Evolutionary conservation across 2,329 filamentous ascomycete species (phyloP).

Genomic region (Alternaria longipes): DNA sequence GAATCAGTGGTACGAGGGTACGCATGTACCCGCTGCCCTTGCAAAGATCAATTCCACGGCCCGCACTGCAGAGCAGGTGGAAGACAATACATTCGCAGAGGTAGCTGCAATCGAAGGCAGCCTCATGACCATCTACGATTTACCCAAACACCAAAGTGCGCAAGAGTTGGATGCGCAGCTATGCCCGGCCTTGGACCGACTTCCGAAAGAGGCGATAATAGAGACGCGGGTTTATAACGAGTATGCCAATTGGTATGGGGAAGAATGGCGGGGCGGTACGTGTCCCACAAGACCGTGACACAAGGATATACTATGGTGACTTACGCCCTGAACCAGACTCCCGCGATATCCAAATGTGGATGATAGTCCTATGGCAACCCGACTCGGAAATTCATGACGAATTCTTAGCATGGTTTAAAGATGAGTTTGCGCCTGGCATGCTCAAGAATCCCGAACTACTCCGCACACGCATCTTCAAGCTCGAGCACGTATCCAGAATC

Average conservation of each 20-base stretch:
- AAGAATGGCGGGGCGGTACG: constrained; percentile 24
- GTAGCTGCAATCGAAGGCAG: constrained; percentile 17
- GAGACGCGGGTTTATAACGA: constrained; percentile 20
- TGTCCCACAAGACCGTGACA: background rate
- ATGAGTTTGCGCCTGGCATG: constrained; percentile 25
- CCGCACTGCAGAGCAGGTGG: constrained; percentile 14
- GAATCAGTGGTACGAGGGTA: constrained; percentile 19
- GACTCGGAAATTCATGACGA: constrained; percentile 16
- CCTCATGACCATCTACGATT: constrained; percentile 24
- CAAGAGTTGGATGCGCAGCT: constrained; percentile 19
- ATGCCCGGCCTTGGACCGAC: constrained; percentile 1
- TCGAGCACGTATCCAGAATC: constrained; percentile 20
- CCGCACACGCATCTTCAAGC: constrained; percentile 22
- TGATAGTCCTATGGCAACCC: constrained; percentile 25
- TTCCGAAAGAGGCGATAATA: constrained; percentile 17
- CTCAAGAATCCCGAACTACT: constrained; percentile 25
- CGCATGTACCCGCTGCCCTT: constrained; percentile 17
- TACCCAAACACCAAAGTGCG: constrained; percentile 14
- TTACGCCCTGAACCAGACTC: constrained; percentile 15
- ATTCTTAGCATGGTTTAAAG: constrained; percentile 22
- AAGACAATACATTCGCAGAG: constrained; percentile 27
- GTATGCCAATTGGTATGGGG: constrained; percentile 16
- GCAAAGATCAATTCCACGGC: constrained; percentile 16
- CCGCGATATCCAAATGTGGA: constrained; percentile 23
- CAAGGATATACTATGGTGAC: background rate